Evolutionary conservation across 306 rosid genomes (phyloP), one percentile per base, ranked within the genome.

Genomic region (Acacia acuminata): DNA sequence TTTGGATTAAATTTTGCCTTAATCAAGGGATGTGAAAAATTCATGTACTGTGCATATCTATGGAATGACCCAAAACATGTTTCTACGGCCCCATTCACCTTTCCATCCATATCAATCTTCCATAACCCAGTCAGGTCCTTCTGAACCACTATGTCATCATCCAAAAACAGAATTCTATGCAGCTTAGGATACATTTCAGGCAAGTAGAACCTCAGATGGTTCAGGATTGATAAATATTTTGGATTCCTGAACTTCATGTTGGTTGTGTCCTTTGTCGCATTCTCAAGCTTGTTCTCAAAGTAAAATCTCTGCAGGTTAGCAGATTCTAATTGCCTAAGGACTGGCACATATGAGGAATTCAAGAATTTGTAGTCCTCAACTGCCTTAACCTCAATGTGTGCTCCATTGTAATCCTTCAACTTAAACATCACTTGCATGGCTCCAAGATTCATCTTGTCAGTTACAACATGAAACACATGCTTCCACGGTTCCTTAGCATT

Each of bases 211-310:
- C 97, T 88, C 86, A 93, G 78, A 85, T 93, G 97, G 69, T 93
- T 93, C 84, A 93, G 83, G 63, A 93, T 93, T 0, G 97, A 93
- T 79, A 93, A 64, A 82, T 93, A 93, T 76, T 93, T 91, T 1
- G 97, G 97, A 70, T 93, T 93, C 90, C 97, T 91, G 65, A 91
- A 93, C 90, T 93, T 93, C 97, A 93, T 91, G 66, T 93, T 93
- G 10, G 88, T 93, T 13, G 97, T 90, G 84, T 91, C 96, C 82
- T 93, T 91, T 27, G 96, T 91, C 32, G 97, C 97, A 79, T 93
- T 93, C 87, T 93, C 97, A 1, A 93, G 94, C 89, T 91, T 93
- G 89, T 91, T 93, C 87, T 91, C 91, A 25, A 93, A 93, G 88
- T 93, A 93, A 78, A 91, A 93, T 15, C 86, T 77, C 67, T 91